phyloP scores from a whole-genome alignment of 768 basidiomycete genomes.

The Mycena alexandri region DNA sequence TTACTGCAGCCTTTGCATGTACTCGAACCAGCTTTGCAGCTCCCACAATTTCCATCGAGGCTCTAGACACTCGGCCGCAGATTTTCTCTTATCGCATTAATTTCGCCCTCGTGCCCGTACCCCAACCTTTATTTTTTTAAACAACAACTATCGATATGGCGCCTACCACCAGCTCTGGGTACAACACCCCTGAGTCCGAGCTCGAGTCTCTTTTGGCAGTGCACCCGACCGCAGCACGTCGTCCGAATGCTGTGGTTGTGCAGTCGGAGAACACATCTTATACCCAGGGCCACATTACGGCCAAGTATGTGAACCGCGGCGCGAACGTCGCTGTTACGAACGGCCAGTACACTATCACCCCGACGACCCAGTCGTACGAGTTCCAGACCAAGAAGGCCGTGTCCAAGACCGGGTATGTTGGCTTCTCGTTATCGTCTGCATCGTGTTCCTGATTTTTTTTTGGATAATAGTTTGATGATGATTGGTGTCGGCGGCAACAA shows the following conservation, averaged over 20 bases:
- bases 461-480: conserved; percentile 84
- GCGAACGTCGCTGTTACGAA: conserved; percentile 76
- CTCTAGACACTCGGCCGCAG: conserved; percentile 83
- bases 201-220: conserved; percentile 77
- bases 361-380: conserved; percentile 85
- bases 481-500: conserved; percentile 98
- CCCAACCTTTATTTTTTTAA: conserved; percentile 44
- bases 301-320: conserved; percentile 86
- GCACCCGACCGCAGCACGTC: conserved; percentile 89
- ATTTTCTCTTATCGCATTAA: conserved; percentile 68
- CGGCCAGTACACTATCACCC: conserved; percentile 84
- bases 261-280: conserved; percentile 86
- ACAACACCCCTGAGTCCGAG: conserved; percentile 78
- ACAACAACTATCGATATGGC: conserved; percentile 57
- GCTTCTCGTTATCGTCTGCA: conserved; percentile 21
- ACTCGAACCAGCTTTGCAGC: conserved; percentile 93
- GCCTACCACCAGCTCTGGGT: conserved; percentile 73
- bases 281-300: conserved; percentile 84
- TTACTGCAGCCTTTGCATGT: conserved; percentile 81
- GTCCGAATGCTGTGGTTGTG: conserved; percentile 81
- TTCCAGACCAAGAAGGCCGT: conserved; percentile 92
- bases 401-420: conserved; percentile 88
- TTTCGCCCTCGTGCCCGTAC: conserved; percentile 43
- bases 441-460: conserved; percentile 21
- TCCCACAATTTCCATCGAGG: conserved; percentile 92